Base-by-base conservation (phyloP, 164 flowering plant species). In the Protea cynaroides region DNA sequence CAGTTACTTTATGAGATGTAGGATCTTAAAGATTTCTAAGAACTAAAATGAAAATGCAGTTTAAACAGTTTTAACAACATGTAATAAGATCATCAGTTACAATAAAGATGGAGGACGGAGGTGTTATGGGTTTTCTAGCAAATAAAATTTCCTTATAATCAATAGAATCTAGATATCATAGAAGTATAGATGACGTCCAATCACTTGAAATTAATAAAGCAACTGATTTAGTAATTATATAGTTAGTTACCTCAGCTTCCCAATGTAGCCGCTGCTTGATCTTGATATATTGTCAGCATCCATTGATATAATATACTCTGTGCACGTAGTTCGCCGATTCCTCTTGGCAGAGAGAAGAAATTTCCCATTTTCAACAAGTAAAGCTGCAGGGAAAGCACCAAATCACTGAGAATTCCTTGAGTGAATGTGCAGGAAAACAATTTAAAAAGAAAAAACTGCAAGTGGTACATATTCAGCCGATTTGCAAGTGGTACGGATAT, bases 291-390 rank as follows among this genome's bases (percentile, higher is more conserved):
- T 84, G 24, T 82, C 93, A 8, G 96, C 91, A 73, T 86, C 80
- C 88, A 89, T 87, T 47, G 96, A 87, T 68, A 91, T 91, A 17
- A 89, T 83, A 74, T 91, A 91, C 67, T 89, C 94, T 0, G 94
- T 87, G 80, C 82, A 83, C 40, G 97, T 89, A 62, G 97, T 87
- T 78, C 96, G 77, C 63, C 96, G 75, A 17, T 82, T 86, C 62
- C 96, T 81, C 70, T 87, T 89, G n/a, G 97, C 97, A 62, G 97
- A 89, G 50, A 91, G 94, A 74, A 89, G 97, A 65, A 91, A 91
- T 67, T 91, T 91, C 52, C 97, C 97, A 76, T 84, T 91, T 71
- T 91, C 97, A 68, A 87, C 93, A 29, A 87, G 84, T 82, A 87
- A 78, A 69, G 87, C 97, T 89, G 87, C 61, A 74, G 62, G 40